Evolutionary conservation across 768 basidiomycete genomes (phyloP).

Genomic region (Suillus occidentalis): DNA sequence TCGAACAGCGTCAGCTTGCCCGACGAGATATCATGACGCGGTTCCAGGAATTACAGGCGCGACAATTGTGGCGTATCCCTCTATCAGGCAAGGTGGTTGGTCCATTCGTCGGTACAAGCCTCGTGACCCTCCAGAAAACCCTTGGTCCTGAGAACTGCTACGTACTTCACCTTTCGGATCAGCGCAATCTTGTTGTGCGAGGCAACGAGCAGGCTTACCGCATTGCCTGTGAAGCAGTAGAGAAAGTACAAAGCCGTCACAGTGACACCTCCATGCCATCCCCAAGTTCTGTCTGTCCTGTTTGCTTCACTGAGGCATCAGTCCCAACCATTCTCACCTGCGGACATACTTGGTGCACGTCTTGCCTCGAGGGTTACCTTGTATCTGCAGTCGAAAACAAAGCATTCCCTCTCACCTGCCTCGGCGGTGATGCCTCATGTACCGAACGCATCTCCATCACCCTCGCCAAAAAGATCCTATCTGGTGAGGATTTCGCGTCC

Average conservation of each 20-base stretch:
- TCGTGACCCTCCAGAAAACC: constrained; percentile 44
- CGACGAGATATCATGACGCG: constrained; percentile 48
- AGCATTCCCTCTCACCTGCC: constrained; percentile 70
- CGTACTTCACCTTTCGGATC: constrained; percentile 39
- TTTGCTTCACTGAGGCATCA: constrained; percentile 62
- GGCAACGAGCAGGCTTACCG: constrained; percentile 44
- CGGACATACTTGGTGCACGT: constrained; percentile 67
- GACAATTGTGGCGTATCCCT: constrained; percentile 43
- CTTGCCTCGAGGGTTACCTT: constrained; percentile 62
- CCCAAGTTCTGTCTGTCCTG: constrained; percentile 48
- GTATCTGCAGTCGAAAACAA: constrained; percentile 54
- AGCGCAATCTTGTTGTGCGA: constrained; percentile 49
- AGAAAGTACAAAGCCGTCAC: constrained; percentile 35
- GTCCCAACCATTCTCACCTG: constrained; percentile 57
- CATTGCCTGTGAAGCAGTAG: constrained; percentile 41
- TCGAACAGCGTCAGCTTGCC: constrained; percentile 39
- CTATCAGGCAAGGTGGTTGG: constrained; percentile 48
- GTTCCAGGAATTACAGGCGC: constrained; percentile 42
- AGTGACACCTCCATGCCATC: constrained; percentile 17
- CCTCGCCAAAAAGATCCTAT: constrained; percentile 50
- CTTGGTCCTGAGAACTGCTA: constrained; percentile 59
- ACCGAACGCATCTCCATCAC: constrained; percentile 52
- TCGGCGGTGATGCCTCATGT: constrained; percentile 66
- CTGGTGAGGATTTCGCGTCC: constrained; percentile 51
- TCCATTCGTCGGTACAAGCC: constrained; percentile 46